Percentiles rank a stretch among this genome's conserved stretches.
These are phyloP conservation scores for Cutaneotrichosporon cavernicola DNA, from an alignment of 1,284 basidiomycete genomes.

Conservation along the genomic window DNA sequence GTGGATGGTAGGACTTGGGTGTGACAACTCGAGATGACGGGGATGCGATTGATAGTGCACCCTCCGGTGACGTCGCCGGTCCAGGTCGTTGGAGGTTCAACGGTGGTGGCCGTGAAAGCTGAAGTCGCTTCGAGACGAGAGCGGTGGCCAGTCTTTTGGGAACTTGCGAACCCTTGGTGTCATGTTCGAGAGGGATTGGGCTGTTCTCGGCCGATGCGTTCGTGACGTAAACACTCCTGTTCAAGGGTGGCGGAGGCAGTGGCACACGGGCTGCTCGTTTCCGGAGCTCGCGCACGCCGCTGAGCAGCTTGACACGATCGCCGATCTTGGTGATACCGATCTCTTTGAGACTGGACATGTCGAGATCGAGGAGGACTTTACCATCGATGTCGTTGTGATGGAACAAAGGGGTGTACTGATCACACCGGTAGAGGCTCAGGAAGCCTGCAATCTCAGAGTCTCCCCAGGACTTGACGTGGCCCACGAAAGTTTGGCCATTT, in stretches of 20 bases:
- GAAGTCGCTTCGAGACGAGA: slow-evolving; percentile 25
- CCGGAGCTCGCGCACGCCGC: slow-evolving; percentile 75
- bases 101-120: slow-evolving; percentile 29
- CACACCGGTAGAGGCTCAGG: slow-evolving; percentile 59
- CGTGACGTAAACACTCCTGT: background rate
- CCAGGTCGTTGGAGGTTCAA: slow-evolving; percentile 25
- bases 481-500: slow-evolving; percentile 30
- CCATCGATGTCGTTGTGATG: slow-evolving; percentile 82
- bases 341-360: slow-evolving; percentile 79
- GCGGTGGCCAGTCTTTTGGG: slow-evolving; percentile 19
- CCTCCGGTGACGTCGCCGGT: background rate
- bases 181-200: slow-evolving; percentile 9
- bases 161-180: slow-evolving; percentile 17
- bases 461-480: slow-evolving; percentile 45
- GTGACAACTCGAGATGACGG: slow-evolving; percentile 12
- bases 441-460: slow-evolving; percentile 40
- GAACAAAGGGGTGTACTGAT: slow-evolving; percentile 67
- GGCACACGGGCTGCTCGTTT: slow-evolving; percentile 46
- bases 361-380: slow-evolving; percentile 81
- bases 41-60: background rate
- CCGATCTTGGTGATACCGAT: slow-evolving; percentile 85
- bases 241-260: background rate
- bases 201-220: background rate
- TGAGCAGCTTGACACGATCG: slow-evolving; percentile 79
- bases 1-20: slow-evolving; percentile 19